Percentiles rank a stretch among this genome's conserved stretches.
phyloP scores from a whole-genome alignment of 306 rosid genomes.

The Prunus fruticosa region DNA sequence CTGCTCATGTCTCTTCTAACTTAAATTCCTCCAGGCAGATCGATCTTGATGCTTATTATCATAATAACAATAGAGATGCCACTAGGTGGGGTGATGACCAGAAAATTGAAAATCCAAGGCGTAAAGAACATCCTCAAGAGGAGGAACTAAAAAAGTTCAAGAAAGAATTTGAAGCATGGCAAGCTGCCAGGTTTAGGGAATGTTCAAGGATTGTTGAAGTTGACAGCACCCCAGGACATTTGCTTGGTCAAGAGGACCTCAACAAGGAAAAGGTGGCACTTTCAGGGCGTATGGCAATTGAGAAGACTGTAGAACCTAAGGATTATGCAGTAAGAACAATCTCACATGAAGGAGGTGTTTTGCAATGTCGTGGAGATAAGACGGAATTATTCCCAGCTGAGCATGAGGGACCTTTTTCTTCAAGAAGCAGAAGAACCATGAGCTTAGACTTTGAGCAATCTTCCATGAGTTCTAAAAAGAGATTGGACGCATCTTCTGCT shows the following conservation, averaged over 20 bases:
- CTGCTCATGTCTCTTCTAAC: conserved; percentile 42
- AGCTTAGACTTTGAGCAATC: conserved; percentile 80
- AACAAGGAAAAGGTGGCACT: conserved; percentile 44
- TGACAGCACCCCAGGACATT: conserved; percentile 34
- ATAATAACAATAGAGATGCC: conserved; percentile 31
- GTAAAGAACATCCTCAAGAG: conserved; percentile 92
- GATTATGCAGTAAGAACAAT: conserved; percentile 27
- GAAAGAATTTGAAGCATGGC: conserved; percentile 95
- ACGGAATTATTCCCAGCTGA: conserved; percentile 39
- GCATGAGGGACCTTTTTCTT: conserved; percentile 41
- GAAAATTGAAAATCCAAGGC: conserved; percentile 54
- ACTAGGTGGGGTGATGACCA: conserved; percentile 47
- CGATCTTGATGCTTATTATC: conserved; percentile 45
- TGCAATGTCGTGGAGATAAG: conserved; percentile 31
- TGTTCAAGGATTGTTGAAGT: conserved; percentile 67
- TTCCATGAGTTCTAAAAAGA: conserved; percentile 39
- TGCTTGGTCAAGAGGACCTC: conserved; percentile 48
- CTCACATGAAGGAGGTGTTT: conserved; percentile 28
- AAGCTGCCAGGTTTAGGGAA: conserved; percentile 75
- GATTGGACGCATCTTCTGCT: conserved; percentile 37
- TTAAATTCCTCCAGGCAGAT: conserved; percentile 49
- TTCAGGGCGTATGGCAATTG: conserved; percentile 27
- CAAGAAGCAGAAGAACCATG: conserved; percentile 58
- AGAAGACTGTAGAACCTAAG: conserved; percentile 39
- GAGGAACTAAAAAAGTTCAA: conserved; percentile 88